Evolutionary conservation across 352 stramenopile genomes (phyloP).

Genomic region (Pythium biforme): DNA sequence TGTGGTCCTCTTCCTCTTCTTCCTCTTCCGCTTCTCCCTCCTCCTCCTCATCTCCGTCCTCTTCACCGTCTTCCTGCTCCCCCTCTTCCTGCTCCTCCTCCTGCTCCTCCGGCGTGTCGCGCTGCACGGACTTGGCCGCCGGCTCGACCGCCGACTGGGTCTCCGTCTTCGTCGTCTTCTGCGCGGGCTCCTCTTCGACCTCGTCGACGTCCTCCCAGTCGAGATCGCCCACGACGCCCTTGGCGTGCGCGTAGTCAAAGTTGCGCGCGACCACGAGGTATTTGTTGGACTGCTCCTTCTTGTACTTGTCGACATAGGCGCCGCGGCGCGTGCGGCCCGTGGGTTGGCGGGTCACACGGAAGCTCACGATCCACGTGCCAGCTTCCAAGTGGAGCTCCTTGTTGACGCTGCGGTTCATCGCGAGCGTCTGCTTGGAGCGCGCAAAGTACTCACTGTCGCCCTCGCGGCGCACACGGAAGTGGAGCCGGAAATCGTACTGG

Average conservation of each 20-base stretch:
- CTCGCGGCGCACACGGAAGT: conserved; percentile 35
- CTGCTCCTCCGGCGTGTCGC: conserved; percentile 1
- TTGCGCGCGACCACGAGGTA: conserved; percentile 36
- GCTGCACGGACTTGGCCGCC: background rate
- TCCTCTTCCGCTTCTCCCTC: conserved; percentile 22
- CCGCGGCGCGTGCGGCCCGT: conserved; percentile 19
- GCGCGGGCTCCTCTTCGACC: conserved; percentile 11
- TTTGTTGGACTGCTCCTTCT: conserved; percentile 34
- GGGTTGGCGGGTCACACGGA: conserved; percentile 27
- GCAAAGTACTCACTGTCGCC: conserved; percentile 32
- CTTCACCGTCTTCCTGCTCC: conserved; percentile 17
- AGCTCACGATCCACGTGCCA: conserved; percentile 33
- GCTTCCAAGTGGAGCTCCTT: conserved; percentile 33
- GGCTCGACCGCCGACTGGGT: too few species aligned
- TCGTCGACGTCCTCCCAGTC: conserved; percentile 18
- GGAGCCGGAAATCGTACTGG: conserved; percentile 37
- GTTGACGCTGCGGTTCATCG: conserved; percentile 37
- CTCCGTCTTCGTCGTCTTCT: conserved; percentile 20
- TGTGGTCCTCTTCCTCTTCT: conserved; percentile 17
- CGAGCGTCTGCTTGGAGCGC: conserved; percentile 26
- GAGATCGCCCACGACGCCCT: conserved; percentile 17
- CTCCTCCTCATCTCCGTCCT: conserved; percentile 9
- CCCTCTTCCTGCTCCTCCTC: conserved; percentile 13
- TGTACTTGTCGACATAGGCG: conserved; percentile 28
- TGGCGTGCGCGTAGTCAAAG: conserved; percentile 35